phyloP scores from a whole-genome alignment of 257 asterid species.

The Solanum sitiens region DNA sequence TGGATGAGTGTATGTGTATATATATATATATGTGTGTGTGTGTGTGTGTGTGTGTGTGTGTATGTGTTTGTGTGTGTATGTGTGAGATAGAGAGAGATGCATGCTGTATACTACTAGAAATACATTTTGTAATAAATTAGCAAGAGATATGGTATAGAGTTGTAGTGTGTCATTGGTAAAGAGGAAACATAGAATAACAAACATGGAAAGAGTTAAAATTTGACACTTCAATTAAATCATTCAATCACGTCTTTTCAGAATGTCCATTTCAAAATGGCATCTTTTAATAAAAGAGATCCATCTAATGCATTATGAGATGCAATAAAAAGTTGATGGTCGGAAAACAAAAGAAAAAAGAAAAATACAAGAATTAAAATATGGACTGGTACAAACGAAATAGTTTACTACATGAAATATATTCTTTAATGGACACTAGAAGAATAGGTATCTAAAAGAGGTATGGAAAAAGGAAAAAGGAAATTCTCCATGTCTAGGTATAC shows the following conservation, averaged over 20 bases:
- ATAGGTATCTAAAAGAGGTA: background rate
- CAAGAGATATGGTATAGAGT: too few species aligned
- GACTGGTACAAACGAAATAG: background rate
- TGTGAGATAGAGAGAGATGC: background rate
- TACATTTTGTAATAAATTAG: background rate
- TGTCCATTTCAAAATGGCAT: background rate
- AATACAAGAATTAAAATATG: background rate
- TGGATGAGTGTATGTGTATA: too few species aligned
- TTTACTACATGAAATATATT: background rate
- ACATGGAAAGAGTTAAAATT: too few species aligned
- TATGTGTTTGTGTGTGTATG: background rate
- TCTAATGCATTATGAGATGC: background rate
- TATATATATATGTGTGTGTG: too few species aligned
- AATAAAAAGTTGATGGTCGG: background rate
- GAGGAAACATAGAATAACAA: too few species aligned
- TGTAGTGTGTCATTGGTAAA: too few species aligned
- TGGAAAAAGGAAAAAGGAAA: background rate
- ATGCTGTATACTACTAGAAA: background rate
- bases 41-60: too few species aligned
- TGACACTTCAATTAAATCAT: background rate
- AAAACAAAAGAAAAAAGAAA: background rate
- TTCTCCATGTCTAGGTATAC: background rate
- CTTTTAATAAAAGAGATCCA: background rate
- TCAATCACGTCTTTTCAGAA: background rate
- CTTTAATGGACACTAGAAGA: background rate